A percentile compares a stretch with the other conserved stretches of the same genome.
These are phyloP conservation scores for Penicillium expansum DNA, from an alignment of 2,329 filamentous ascomycete genomes.

Conservation along the genomic window DNA sequence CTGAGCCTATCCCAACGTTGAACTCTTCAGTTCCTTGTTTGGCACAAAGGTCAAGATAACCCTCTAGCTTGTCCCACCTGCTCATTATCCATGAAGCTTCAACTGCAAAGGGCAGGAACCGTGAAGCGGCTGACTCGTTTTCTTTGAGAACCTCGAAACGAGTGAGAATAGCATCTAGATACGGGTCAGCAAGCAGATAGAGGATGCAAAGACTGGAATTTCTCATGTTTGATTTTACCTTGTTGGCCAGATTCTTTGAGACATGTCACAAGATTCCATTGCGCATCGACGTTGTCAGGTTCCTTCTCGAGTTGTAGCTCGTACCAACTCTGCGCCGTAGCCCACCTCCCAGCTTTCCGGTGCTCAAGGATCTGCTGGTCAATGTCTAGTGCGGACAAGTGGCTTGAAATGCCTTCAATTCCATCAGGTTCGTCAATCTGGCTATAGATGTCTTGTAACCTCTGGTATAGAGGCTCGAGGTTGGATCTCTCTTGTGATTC, in stretches of 20 bases:
- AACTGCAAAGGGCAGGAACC: slow-evolving; percentile 75
- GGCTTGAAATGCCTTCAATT: slow-evolving; percentile 87
- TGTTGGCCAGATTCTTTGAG: slow-evolving; percentile 95
- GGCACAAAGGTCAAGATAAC: slow-evolving; percentile 54
- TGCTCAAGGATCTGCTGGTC: slow-evolving; percentile 93
- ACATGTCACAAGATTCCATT: slow-evolving; percentile 80
- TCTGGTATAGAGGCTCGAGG: slow-evolving; percentile 65
- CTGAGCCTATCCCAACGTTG: slow-evolving; percentile 73
- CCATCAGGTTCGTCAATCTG: slow-evolving; percentile 98
- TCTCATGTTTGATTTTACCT: slow-evolving; percentile 50
- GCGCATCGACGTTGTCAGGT: slow-evolving; percentile 72
- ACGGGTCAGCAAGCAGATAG: neutral
- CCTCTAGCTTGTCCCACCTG: slow-evolving; percentile 72
- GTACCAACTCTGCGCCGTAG: slow-evolving; percentile 95
- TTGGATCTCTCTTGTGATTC: slow-evolving; percentile 53
- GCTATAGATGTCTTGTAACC: slow-evolving; percentile 88
- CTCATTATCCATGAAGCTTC: slow-evolving; percentile 91
- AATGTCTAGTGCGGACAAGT: slow-evolving; percentile 81
- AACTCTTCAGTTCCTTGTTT: slow-evolving; percentile 61
- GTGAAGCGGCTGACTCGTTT: slow-evolving; percentile 53
- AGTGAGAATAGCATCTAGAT: slow-evolving; percentile 74
- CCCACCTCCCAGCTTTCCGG: slow-evolving; percentile 88
- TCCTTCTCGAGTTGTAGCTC: slow-evolving; percentile 81
- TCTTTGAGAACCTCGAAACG: slow-evolving; percentile 74
- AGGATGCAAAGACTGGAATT: neutral